phyloP scores from a whole-genome alignment of 2,329 filamentous ascomycete species.

The Exophiala mesophila region DNA sequence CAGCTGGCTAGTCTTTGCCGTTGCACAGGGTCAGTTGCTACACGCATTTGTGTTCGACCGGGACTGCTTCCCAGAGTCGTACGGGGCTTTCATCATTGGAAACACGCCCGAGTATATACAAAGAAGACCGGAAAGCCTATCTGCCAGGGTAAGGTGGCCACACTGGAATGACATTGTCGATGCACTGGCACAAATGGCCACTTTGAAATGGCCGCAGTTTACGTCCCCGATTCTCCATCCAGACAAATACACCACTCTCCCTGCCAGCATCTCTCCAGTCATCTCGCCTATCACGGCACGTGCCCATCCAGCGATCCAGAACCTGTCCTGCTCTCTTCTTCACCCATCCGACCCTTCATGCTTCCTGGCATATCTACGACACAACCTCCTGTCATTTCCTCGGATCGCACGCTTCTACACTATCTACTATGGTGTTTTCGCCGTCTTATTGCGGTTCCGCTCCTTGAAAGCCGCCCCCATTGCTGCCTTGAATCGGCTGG shows the following conservation, averaged over 20 bases:
- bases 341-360: conserved; percentile 88
- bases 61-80: conserved; percentile 63
- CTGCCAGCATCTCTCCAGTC: conserved; percentile 60
- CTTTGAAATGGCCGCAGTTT: conserved; percentile 79
- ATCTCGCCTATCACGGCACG: conserved; percentile 75
- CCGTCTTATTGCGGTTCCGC: conserved; percentile 65
- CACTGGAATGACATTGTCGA: conserved; percentile 70
- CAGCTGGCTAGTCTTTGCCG: conserved; percentile 74
- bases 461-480: conserved; percentile 65
- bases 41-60: conserved; percentile 73
- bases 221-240: conserved; percentile 85
- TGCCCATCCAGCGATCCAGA: conserved; percentile 77
- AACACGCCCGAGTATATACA: conserved; percentile 78
- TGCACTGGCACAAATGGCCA: conserved; percentile 73
- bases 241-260: conserved; percentile 51
- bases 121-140: conserved; percentile 62
- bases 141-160: conserved; percentile 67
- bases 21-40: conserved; percentile 70
- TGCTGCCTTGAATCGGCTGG: conserved; percentile 59
- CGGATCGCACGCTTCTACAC: conserved; percentile 71
- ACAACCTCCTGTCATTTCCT: conserved; percentile 80
- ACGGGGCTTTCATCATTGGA: conserved; percentile 61
- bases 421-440: conserved; percentile 61
- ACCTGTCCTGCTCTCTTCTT: conserved; percentile 78
- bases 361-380: conserved; percentile 77